phyloP scores from a whole-genome alignment of 2,329 filamentous ascomycete species.

The Trichoderma polysporum region DNA sequence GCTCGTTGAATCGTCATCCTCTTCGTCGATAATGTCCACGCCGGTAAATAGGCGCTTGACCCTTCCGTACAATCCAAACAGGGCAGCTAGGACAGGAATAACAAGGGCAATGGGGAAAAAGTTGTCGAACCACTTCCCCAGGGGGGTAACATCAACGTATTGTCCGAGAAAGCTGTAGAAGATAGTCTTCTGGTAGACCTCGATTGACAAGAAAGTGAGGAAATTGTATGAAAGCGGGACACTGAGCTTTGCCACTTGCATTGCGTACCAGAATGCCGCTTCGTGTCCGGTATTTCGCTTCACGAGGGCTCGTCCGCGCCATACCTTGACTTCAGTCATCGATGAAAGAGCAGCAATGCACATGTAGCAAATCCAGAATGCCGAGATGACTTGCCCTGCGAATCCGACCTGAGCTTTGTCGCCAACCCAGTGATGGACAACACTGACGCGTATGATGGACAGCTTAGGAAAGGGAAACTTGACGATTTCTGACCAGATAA shows the following conservation, averaged over 20 bases:
- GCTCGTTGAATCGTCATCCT: constrained; percentile 60
- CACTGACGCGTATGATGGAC: constrained; percentile 65
- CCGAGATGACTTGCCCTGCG: constrained; percentile 79
- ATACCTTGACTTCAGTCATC: constrained; percentile 92
- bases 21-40: constrained; percentile 70
- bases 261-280: constrained; percentile 92
- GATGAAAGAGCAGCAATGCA: constrained; percentile 83
- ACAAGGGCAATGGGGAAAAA: constrained; percentile 88
- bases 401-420: constrained; percentile 77
- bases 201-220: constrained; percentile 76
- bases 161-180: constrained; percentile 87
- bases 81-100: constrained; percentile 77
- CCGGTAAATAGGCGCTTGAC: constrained; percentile 80
- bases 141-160: constrained; percentile 76
- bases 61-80: constrained; percentile 87
- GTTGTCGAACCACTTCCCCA: constrained; percentile 81
- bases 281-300: constrained; percentile 89
- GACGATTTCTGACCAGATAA: constrained; percentile 92
- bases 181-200: constrained; percentile 71
- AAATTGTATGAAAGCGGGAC: constrained; percentile 97
- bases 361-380: constrained; percentile 95
- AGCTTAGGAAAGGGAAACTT: constrained; percentile 76
- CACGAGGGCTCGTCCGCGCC: constrained; percentile 90
- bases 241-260: constrained; percentile 87
- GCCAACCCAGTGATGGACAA: constrained; percentile 73